These are phyloP conservation scores for Parascedosporium putredinis DNA, from an alignment of 2,329 filamentous ascomycete genomes.

Conservation along the genomic window DNA sequence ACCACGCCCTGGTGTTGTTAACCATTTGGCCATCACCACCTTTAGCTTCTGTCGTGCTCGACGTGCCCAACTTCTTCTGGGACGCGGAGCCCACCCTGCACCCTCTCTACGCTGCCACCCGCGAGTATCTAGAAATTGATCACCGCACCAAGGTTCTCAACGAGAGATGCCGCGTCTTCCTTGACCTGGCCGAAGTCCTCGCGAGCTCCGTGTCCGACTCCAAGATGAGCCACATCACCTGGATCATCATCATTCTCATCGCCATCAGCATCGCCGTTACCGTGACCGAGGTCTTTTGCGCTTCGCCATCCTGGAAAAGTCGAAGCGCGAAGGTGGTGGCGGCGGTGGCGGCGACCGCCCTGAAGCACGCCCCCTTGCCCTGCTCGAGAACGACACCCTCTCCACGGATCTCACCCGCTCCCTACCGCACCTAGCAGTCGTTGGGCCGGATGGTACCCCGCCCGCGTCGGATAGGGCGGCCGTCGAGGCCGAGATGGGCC, in stretches of 20 bases:
- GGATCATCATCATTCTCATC: slow-evolving; percentile 96
- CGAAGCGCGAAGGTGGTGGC: not conserved
- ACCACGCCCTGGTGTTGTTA: too few species aligned
- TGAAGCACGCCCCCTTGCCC: not conserved
- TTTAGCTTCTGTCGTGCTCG: slow-evolving; percentile 83
- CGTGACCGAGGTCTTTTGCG: slow-evolving; percentile 77
- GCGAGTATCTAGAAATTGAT: slow-evolving; percentile 96
- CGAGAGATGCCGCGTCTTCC: slow-evolving; percentile 89
- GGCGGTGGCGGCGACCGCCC: not conserved
- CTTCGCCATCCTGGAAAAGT: slow-evolving; percentile 56
- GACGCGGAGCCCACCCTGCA: slow-evolving; percentile 91
- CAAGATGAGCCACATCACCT: slow-evolving; percentile 93
- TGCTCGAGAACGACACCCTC: not conserved
- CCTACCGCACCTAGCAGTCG: too few species aligned
- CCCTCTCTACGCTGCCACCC: slow-evolving; percentile 85
- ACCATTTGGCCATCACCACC: too few species aligned
- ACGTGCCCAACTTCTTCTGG: slow-evolving; percentile 98
- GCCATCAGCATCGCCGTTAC: slow-evolving; percentile 85
- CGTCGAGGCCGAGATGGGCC: not conserved
- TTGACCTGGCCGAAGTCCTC: slow-evolving; percentile 90
- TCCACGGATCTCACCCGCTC: not conserved
- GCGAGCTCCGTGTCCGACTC: slow-evolving; percentile 85
- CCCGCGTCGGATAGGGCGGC: not conserved
- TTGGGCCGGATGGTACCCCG: too few species aligned
- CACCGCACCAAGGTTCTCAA: slow-evolving; percentile 93